Evolutionary conservation across 1,284 basidiomycete genomes (phyloP), one percentile per base, ranked within the genome.

Genomic region (Entoloma clypeatum): DNA sequence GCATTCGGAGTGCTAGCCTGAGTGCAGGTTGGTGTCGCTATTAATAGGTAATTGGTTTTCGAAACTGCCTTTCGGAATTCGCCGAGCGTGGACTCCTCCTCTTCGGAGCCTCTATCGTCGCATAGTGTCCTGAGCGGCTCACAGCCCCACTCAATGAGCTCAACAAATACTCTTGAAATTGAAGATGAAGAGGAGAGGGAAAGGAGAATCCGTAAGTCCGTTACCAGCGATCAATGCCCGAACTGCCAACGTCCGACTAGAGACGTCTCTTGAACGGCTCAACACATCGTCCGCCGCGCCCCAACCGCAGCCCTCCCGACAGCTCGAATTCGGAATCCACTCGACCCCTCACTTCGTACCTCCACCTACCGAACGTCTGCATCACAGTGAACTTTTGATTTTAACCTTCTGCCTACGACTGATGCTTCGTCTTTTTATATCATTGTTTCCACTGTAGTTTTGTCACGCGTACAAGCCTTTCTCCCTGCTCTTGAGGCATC

Each of bases 401-500:
- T n/a, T n/a, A n/a, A n/a, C n/a, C n/a, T n/a, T n/a, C n/a, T n/a
- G n/a, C n/a, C n/a, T n/a, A n/a, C n/a, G n/a, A n/a, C n/a, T n/a
- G n/a, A n/a, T n/a, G n/a, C n/a, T n/a, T n/a, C n/a, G n/a, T n/a
- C n/a, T n/a, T n/a, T n/a, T n/a, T n/a, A n/a, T n/a, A n/a, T n/a
- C n/a, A n/a, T n/a, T n/a, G n/a, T n/a, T n/a, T n/a, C n/a, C n/a
- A 47, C 42, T 32, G 41, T 39, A 81, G 81, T 85, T 8, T 62
- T 86, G 2, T 69, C 74, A 5, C 74, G 81, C 19, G 68, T 84
- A 2, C 73, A 78, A 52, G 71, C 74, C 0, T 85, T 85, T 52
- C 68, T 85, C 6, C 80, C 81, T 0, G 63, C 75, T 49, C 63
- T 85, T 11, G 72, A 78, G 33, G 77, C 76, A 10, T 81, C 81